A percentile compares a stretch with the other conserved stretches of the same genome.
Evolutionary conservation across 2,329 filamentous ascomycete species (phyloP).

Genomic region (Ophiosphaerella narmari): DNA sequence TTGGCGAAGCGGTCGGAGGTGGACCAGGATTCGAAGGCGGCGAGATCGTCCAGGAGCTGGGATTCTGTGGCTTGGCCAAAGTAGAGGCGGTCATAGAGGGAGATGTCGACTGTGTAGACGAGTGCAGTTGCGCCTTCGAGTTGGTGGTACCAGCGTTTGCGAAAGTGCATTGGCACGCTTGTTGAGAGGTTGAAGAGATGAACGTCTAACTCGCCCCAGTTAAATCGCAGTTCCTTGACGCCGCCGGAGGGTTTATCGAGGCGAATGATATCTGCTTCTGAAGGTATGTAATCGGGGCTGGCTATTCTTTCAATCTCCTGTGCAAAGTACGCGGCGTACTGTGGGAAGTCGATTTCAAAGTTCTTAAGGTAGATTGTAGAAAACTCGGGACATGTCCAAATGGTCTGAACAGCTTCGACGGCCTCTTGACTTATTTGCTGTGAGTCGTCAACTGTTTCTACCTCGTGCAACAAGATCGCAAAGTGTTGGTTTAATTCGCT

Average conservation of each 20-base stretch:
- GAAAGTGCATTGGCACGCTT: conserved; percentile 37
- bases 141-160: conserved; percentile 44
- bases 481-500: conserved; percentile 33
- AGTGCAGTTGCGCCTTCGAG: conserved; percentile 40
- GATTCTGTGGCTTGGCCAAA: conserved; percentile 32
- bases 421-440: conserved; percentile 31
- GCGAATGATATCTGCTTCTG: conserved; percentile 42
- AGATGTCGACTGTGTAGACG: conserved; percentile 40
- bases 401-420: conserved; percentile 29
- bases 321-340: conserved; percentile 40
- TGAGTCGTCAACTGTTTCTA: conserved; percentile 35
- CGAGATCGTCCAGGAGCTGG: conserved; percentile 36
- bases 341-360: conserved; percentile 45
- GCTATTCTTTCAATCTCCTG: conserved; percentile 36
- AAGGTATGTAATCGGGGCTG: conserved; percentile 33
- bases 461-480: conserved; percentile 40
- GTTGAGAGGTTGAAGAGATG: conserved; percentile 44
- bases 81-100: conserved; percentile 39
- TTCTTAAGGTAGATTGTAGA: conserved; percentile 40
- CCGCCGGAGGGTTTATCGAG: conserved; percentile 34
- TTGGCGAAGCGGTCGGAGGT: conserved; percentile 33
- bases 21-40: conserved; percentile 37
- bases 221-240: conserved; percentile 42
- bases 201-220: conserved; percentile 42
- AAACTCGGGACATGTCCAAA: conserved; percentile 39